phyloP scores from a whole-genome alignment of 169 alveolate genomes.

The Cryptosporidium baileyi region DNA sequence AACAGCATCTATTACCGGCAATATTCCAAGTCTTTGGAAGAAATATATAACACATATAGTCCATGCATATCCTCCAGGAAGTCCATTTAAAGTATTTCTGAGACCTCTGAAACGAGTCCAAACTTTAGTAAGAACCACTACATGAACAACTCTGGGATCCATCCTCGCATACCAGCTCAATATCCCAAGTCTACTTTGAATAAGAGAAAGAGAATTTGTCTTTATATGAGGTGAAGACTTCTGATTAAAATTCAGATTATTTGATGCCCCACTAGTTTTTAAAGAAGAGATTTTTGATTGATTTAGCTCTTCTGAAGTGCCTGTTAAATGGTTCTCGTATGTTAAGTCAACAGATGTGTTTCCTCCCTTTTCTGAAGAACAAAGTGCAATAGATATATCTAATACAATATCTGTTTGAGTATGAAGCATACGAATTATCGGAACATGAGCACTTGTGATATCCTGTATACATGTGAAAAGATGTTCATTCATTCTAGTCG shows the following conservation, averaged over 20 bases:
- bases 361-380: background rate
- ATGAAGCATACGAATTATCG: constrained; percentile 58
- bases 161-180: constrained; percentile 61
- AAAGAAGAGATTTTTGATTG: background rate
- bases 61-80: constrained; percentile 71
- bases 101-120: constrained; percentile 68
- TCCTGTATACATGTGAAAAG: constrained; percentile 61
- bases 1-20: constrained; percentile 55
- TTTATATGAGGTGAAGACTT: background rate
- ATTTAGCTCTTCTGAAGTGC: background rate
- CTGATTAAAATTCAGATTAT: background rate
- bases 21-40: constrained; percentile 62
- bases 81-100: constrained; percentile 56
- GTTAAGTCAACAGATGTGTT: background rate
- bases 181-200: constrained; percentile 65
- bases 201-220: constrained; percentile 26
- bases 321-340: background rate
- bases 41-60: constrained; percentile 59
- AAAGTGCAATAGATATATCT: constrained; percentile 45
- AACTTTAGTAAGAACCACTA: constrained; percentile 51
- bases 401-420: constrained; percentile 47
- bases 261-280: background rate
- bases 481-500: background rate
- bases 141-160: constrained; percentile 70
- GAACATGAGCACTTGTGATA: constrained; percentile 68